A percentile compares a stretch with the other conserved stretches of the same genome.
Evolutionary conservation across 768 basidiomycete genomes (phyloP).

Genomic region (Serpula lacrymans): DNA sequence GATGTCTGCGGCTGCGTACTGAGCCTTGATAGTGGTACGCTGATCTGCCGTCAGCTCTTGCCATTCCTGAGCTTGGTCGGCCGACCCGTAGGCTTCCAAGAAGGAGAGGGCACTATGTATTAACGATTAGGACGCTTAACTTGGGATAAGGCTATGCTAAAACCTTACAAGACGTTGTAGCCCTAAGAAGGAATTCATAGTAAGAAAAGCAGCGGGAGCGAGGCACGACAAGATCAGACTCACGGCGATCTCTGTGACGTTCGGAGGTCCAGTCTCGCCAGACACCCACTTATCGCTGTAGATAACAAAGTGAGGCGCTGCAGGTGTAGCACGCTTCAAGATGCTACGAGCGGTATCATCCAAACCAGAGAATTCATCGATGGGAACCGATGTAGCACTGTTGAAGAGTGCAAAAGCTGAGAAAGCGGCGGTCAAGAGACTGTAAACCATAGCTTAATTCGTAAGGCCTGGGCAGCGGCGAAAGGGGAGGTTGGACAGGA

Average conservation of each 20-base stretch:
- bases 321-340: slow-evolving; percentile 29
- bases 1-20: slow-evolving; percentile 55
- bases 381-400: too few relatives aligned
- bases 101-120: slow-evolving; percentile 37
- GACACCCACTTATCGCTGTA: slow-evolving; percentile 41
- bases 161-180: slow-evolving; percentile 32
- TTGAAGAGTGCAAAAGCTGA: too few relatives aligned
- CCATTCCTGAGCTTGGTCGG: slow-evolving; percentile 47
- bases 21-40: slow-evolving; percentile 39
- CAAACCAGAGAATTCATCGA: too few relatives aligned
- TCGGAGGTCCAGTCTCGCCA: slow-evolving; percentile 47
- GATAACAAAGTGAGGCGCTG: slow-evolving; percentile 47
- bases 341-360: too few relatives aligned
- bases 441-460: too few relatives aligned
- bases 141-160: background rate
- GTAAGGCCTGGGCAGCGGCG: too few relatives aligned
- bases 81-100: slow-evolving; percentile 37
- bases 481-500: too few relatives aligned
- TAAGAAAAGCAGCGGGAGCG: slow-evolving; percentile 2
- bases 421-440: too few relatives aligned
- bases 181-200: slow-evolving; percentile 24
- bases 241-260: slow-evolving; percentile 42
- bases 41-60: slow-evolving; percentile 32
- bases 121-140: background rate
- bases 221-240: background rate